Conservation (phyloP, 768 basidiomycete species). For the Russula sp. region DNA sequence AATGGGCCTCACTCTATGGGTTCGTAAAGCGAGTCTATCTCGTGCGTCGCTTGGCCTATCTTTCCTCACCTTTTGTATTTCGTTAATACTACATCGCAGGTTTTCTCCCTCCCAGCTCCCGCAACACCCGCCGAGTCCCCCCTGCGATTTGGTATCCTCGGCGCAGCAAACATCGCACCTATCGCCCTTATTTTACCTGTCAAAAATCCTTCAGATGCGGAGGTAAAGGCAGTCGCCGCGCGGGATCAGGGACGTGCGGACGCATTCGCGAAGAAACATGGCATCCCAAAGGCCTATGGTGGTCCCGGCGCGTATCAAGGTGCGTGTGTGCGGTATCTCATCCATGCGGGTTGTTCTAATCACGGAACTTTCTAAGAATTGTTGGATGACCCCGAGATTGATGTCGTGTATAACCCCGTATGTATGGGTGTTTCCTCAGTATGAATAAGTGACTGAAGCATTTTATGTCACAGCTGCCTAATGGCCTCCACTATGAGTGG, state of each 20-base stretch:
- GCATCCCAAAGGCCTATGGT: slow-evolving; percentile 44
- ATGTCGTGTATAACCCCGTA: slow-evolving; percentile 53
- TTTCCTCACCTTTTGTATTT: not conserved
- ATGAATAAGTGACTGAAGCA: not conserved
- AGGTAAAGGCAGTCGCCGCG: slow-evolving; percentile 51
- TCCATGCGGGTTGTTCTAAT: not conserved
- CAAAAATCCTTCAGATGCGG: slow-evolving; percentile 46
- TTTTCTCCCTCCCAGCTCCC: slow-evolving; percentile 2
- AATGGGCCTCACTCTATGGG: slow-evolving; percentile 13
- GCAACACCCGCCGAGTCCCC: slow-evolving; percentile 10
- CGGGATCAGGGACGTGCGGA: slow-evolving; percentile 42
- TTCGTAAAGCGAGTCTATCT: slow-evolving; percentile 6
- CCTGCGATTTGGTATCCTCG: slow-evolving; percentile 38
- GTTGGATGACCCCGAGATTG: slow-evolving; percentile 46
- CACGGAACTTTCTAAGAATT: slow-evolving; percentile 32
- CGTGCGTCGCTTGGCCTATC: not conserved
- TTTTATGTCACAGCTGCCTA: slow-evolving; percentile 38
- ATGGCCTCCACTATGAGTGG: slow-evolving; percentile 59
- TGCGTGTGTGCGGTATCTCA: slow-evolving; percentile 20
- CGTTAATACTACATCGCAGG: not conserved
- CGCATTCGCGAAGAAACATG: slow-evolving; percentile 46
- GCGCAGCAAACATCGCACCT: slow-evolving; percentile 51
- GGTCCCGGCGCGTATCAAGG: slow-evolving; percentile 46
- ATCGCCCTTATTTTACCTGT: slow-evolving; percentile 44
- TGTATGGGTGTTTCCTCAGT: slow-evolving; percentile 10